phyloP scores from a whole-genome alignment of 2,329 filamentous ascomycete genomes.

The Exophiala xenobiotica region DNA sequence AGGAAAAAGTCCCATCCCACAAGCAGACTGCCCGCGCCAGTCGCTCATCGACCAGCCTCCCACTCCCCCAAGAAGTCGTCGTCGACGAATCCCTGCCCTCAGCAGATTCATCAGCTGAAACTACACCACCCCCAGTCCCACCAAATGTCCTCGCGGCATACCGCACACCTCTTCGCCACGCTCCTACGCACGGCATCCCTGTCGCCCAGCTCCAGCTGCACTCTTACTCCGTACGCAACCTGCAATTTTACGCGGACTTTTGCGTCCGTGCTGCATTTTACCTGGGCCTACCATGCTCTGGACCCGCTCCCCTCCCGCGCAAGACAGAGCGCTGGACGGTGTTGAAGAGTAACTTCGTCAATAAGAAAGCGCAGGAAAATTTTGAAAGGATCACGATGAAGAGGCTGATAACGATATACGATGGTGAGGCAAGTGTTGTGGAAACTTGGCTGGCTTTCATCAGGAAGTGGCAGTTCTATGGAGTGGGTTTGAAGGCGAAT shows the following conservation, averaged over 20 bases:
- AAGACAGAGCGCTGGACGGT: slow-evolving; percentile 95
- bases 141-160: slow-evolving; percentile 62
- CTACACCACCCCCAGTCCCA: slow-evolving; percentile 17
- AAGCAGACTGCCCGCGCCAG: not conserved
- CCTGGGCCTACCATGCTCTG: slow-evolving; percentile 78
- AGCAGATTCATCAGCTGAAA: not conserved
- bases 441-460: slow-evolving; percentile 91
- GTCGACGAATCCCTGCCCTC: not conserved
- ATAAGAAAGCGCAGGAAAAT: slow-evolving; percentile 97
- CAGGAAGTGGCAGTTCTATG: slow-evolving; percentile 87
- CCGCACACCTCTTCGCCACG: slow-evolving; percentile 72
- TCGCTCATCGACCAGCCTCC: not conserved
- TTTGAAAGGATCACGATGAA: slow-evolving; percentile 88
- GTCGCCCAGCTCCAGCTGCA: slow-evolving; percentile 89
- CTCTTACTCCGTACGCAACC: slow-evolving; percentile 83
- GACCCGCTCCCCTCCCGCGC: slow-evolving; percentile 80
- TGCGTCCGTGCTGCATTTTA: slow-evolving; percentile 93
- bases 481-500: slow-evolving; percentile 99
- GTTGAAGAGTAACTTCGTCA: slow-evolving; percentile 81
- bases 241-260: slow-evolving; percentile 94
- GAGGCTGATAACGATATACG: slow-evolving; percentile 85
- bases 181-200: slow-evolving; percentile 73
- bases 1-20: not conserved
- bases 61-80: not conserved
- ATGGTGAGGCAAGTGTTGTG: slow-evolving; percentile 84